A percentile compares a stretch with the other conserved stretches of the same genome.
phyloP scores from a whole-genome alignment of 805 yeast species.

The Scheffersomyces lignosus region DNA sequence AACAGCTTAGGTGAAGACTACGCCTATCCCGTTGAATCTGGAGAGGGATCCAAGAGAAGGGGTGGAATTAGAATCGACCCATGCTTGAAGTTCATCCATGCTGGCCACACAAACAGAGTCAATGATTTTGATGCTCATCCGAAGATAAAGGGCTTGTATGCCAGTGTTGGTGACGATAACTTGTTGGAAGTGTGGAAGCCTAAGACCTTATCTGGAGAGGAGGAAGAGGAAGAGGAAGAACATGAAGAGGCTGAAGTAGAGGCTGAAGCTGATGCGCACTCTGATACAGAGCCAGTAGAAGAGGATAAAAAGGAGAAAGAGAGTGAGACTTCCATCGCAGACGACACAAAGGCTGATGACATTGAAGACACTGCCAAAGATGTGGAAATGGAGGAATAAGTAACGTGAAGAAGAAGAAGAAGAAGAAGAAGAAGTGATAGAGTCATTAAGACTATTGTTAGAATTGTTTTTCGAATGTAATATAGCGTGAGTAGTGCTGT shows the following conservation, averaged over 20 bases:
- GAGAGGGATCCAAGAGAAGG: constrained; percentile 54
- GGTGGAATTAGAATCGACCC: constrained; percentile 57
- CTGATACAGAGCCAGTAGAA: not conserved
- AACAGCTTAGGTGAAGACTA: constrained; percentile 56
- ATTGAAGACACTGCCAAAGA: too few relatives aligned
- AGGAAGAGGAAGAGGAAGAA: constrained; percentile 28
- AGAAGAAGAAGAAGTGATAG: too few relatives aligned
- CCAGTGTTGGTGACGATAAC: constrained; percentile 74
- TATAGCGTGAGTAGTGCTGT: too few relatives aligned
- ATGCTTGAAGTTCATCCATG: constrained; percentile 75
- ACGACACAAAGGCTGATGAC: too few relatives aligned
- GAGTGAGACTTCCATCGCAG: too few relatives aligned
- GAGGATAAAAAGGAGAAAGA: not conserved
- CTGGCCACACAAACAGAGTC: constrained; percentile 77
- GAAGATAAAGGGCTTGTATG: constrained; percentile 52
- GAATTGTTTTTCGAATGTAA: too few relatives aligned
- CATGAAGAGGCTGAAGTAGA: constrained; percentile 13
- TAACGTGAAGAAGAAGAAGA: too few relatives aligned
- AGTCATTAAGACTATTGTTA: too few relatives aligned
- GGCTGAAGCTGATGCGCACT: not conserved
- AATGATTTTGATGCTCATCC: constrained; percentile 72
- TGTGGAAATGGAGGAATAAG: too few relatives aligned
- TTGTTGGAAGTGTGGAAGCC: constrained; percentile 78
- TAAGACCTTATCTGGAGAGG: constrained; percentile 45
- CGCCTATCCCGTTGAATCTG: constrained; percentile 30